Conservation (phyloP, 2,329 filamentous ascomycete genomes). For the Fusarium sp. region DNA sequence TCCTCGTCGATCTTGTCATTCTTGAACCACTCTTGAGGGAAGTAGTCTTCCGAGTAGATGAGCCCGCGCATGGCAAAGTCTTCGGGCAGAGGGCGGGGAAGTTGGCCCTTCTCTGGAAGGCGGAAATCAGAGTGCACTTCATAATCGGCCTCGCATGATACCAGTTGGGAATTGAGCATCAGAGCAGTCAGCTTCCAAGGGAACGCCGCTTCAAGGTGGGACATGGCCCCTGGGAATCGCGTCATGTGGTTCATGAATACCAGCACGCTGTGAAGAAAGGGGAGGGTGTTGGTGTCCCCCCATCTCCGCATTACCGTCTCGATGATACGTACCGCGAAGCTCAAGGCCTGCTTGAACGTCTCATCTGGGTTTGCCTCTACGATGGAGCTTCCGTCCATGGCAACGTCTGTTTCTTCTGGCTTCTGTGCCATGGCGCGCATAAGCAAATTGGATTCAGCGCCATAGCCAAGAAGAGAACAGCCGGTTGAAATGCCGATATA, state of each 20-base stretch:
- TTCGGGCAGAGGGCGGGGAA: constrained; percentile 68
- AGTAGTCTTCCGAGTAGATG: constrained; percentile 66
- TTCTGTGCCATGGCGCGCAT: constrained; percentile 51
- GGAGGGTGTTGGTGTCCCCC: constrained; percentile 65
- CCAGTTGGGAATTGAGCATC: constrained; percentile 51
- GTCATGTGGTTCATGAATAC: constrained; percentile 63
- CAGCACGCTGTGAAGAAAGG: constrained; percentile 68
- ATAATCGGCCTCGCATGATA: constrained; percentile 41
- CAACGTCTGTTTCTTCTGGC: constrained; percentile 40
- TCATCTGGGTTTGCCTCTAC: constrained; percentile 38
- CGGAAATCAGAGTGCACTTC: constrained; percentile 59
- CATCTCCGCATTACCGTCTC: constrained; percentile 58
- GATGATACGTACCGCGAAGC: constrained; percentile 56
- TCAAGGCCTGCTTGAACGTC: constrained; percentile 49
- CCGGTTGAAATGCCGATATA: constrained; percentile 46
- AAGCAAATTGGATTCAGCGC: constrained; percentile 55
- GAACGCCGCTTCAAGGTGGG: constrained; percentile 53
- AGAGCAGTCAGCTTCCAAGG: constrained; percentile 60
- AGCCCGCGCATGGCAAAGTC: constrained; percentile 72
- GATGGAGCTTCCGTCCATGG: constrained; percentile 39
- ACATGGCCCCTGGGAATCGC: constrained; percentile 53
- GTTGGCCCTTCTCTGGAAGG: constrained; percentile 49
- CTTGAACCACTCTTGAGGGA: constrained; percentile 65
- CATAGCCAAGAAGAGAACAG: constrained; percentile 49
- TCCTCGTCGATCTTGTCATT: constrained; percentile 69